phyloP scores from a whole-genome alignment of 2,329 filamentous ascomycete species.

The Fusarium sacchari region DNA sequence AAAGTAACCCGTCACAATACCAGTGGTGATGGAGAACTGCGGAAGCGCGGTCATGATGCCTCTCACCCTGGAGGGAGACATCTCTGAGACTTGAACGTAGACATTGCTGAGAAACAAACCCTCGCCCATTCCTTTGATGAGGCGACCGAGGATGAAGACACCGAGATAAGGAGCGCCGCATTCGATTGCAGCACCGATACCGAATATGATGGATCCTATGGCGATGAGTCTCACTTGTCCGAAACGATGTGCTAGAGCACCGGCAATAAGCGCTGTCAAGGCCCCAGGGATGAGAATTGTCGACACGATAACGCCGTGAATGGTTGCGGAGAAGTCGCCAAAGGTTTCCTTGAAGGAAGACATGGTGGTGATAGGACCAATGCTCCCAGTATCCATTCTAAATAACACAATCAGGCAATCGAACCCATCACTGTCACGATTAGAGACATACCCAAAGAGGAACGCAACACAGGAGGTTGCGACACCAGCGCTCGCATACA shows the following conservation, averaged over 20 bases:
- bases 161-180: conserved; percentile 51
- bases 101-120: conserved; percentile 66
- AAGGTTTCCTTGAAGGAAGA: conserved; percentile 59
- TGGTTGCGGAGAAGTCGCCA: conserved; percentile 61
- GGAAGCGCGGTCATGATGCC: conserved; percentile 63
- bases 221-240: conserved; percentile 64
- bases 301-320: conserved; percentile 70
- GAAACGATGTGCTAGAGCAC: conserved; percentile 63
- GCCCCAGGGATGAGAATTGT: conserved; percentile 69
- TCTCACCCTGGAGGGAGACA: conserved; percentile 61
- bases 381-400: conserved; percentile 58
- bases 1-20: conserved; percentile 67
- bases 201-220: conserved; percentile 63
- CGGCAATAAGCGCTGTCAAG: conserved; percentile 67
- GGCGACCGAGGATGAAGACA: conserved; percentile 65
- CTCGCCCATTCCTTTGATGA: conserved; percentile 66
- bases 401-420: not conserved
- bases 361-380: conserved; percentile 70
- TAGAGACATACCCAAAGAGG: conserved; percentile 43
- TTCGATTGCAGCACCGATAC: conserved; percentile 59
- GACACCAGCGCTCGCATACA: conserved; percentile 46
- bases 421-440: rapidly evolving
- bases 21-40: conserved; percentile 63
- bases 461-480: conserved; percentile 47
- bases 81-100: conserved; percentile 66